Conservation (phyloP, 2,329 filamentous ascomycete genomes). For the Venturia pyrina region DNA sequence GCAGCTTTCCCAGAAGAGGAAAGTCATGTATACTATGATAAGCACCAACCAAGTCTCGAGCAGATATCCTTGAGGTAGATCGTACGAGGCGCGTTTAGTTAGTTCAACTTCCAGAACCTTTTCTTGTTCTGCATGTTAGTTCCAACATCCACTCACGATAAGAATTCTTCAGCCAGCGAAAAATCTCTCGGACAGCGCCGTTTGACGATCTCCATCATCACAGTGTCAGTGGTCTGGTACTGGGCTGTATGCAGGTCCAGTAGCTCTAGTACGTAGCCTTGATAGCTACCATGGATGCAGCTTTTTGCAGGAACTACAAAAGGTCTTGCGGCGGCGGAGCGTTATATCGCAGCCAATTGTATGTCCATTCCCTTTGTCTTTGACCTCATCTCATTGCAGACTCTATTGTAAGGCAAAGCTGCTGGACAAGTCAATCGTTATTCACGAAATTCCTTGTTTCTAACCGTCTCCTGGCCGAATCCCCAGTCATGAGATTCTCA, state of each 20-base stretch:
- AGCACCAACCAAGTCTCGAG: neutral
- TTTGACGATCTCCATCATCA: neutral
- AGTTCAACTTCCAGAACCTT: neutral
- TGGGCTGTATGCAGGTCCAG: neutral
- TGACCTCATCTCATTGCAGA: neutral
- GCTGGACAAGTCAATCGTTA: neutral
- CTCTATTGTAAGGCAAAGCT: neutral
- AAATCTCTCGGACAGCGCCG: neutral
- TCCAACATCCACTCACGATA: neutral
- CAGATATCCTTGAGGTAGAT: neutral
- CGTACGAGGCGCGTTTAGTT: neutral
- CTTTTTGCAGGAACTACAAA: neutral
- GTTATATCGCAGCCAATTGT: neutral
- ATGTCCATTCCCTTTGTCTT: neutral
- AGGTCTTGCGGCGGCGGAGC: neutral
- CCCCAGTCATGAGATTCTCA: neutral
- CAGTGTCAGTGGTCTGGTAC: neutral
- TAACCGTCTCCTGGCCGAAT: neutral
- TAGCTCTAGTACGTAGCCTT: neutral
- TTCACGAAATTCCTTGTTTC: neutral
- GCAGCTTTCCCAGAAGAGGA: neutral
- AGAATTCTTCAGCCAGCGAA: neutral
- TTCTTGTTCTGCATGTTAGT: neutral
- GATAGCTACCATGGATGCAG: constrained; percentile 2
- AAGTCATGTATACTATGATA: neutral